Evolutionary conservation across 176 grass and related monocot species (phyloP).

Genomic region (Musa schizocarpa): DNA sequence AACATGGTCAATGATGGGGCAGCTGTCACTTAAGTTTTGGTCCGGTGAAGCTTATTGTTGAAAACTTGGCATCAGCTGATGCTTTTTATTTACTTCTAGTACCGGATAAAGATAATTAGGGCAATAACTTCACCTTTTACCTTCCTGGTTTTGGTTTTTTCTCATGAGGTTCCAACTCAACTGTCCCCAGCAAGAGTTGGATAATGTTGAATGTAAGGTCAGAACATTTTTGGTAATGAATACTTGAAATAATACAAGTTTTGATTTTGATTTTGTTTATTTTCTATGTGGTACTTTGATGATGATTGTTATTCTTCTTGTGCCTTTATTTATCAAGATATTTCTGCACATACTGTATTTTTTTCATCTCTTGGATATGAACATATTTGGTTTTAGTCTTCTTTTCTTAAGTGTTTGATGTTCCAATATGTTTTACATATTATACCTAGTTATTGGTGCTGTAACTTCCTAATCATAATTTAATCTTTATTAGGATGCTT

Average conservation of each 20-base stretch:
- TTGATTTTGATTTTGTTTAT: neutral
- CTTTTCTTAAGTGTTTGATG: neutral
- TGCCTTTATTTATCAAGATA: neutral
- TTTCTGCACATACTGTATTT: neutral
- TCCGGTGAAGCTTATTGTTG: neutral
- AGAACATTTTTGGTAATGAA: neutral
- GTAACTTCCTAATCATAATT: neutral
- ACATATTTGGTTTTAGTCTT: neutral
- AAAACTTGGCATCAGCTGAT: neutral
- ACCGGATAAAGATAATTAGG: neutral
- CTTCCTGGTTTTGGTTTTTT: too few species aligned
- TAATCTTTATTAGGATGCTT: conserved; percentile 62
- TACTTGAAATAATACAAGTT: neutral
- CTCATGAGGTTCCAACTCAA: neutral
- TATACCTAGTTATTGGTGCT: neutral
- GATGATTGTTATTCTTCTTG: neutral
- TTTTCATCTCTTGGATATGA: neutral
- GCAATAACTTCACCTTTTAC: neutral
- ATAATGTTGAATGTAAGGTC: neutral
- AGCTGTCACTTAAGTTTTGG: neutral
- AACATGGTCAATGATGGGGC: neutral
- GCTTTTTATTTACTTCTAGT: neutral
- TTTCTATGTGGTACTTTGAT: neutral
- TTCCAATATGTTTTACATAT: conserved; percentile 2
- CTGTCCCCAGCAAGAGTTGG: too few species aligned